Evolutionary conservation across 179 eudicot species (phyloP).

Genomic region (Silene vulgaris): DNA sequence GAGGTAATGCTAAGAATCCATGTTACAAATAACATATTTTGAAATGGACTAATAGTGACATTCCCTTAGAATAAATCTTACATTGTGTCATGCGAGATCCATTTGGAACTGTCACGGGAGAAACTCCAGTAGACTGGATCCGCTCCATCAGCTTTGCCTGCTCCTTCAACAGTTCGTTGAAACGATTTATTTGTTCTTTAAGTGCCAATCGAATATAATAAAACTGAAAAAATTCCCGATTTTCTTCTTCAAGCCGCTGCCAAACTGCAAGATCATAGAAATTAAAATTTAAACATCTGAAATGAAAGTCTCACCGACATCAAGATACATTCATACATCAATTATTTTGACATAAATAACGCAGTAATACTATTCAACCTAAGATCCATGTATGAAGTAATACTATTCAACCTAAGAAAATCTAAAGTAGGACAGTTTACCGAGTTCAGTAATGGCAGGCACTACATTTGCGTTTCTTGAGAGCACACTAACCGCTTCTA

Average conservation of each 20-base stretch:
- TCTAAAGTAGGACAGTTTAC: constrained; percentile 34
- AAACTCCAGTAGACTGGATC: constrained; percentile 44
- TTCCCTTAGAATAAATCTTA: constrained; percentile 30
- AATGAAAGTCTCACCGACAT: not conserved
- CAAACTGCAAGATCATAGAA: constrained; percentile 55
- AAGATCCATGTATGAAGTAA: not conserved
- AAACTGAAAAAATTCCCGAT: constrained; percentile 80
- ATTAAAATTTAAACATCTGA: constrained; percentile 7
- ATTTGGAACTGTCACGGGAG: constrained; percentile 51
- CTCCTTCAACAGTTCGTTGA: constrained; percentile 67
- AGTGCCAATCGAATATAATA: constrained; percentile 66
- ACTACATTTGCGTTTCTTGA: constrained; percentile 59
- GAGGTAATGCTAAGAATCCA: not conserved
- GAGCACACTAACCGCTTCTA: constrained; percentile 57
- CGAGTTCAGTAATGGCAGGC: constrained; percentile 71
- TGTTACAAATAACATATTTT: not conserved
- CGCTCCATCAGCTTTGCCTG: constrained; percentile 66
- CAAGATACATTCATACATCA: not conserved
- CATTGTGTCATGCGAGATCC: constrained; percentile 59
- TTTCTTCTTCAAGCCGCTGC: constrained; percentile 90
- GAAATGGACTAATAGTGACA: not conserved
- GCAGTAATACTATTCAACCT: not conserved
- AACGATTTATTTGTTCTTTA: constrained; percentile 62
- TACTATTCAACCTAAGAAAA: not conserved
- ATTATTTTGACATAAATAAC: not conserved